Evolutionary conservation across 2,329 filamentous ascomycete genomes (phyloP), one percentile per base, ranked within the genome.

Genomic region (Hymenoscyphus repandus): DNA sequence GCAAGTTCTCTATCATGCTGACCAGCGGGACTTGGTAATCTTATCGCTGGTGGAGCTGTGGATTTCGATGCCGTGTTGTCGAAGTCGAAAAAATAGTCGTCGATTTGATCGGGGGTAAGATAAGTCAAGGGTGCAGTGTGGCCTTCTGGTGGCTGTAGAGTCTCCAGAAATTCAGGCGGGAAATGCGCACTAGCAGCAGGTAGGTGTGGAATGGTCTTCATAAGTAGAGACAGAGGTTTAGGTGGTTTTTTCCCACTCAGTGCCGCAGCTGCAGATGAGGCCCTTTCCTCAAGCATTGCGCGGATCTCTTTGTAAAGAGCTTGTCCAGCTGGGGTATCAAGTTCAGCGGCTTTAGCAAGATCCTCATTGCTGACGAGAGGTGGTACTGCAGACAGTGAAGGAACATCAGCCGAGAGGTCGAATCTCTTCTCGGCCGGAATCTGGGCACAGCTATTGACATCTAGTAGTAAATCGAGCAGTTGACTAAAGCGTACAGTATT

Each of bases 371-470:
- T 58, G 18, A 63, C 50, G 6, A 65, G 45, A 36, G 59, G 49
- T 27, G 62, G 62, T 13, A 66, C 36, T 1, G 52, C 51, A 9
- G 54, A 41, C 37, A 65, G 49, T 12, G 50, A 51, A 15, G 58
- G 59, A 17, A 53, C 55, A 34, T 57, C 53, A 45, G 22, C 22
- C 22, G 73, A 75, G 51, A 96, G 72, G 63, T 92, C 85, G 71
- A 90, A 85, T 61, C 88, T 86, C 62, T 86, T 82, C 51, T 85
- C 78, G 27, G 82, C 74, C 10, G 89, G 83, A 40, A 97, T 83
- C 66, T 93, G 88, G 17, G 85, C 75, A 39, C 83, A 87, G 46
- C 88, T 83, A 71, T 99, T 99, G 71, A 96, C 79, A 64, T 96
- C 91, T 55, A 95, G 77, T 32, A 97, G 80, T 10, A 96, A 73